Conservation (phyloP, 371 early-diverging fungal genomes). For the Actinomucor elegans region DNA sequence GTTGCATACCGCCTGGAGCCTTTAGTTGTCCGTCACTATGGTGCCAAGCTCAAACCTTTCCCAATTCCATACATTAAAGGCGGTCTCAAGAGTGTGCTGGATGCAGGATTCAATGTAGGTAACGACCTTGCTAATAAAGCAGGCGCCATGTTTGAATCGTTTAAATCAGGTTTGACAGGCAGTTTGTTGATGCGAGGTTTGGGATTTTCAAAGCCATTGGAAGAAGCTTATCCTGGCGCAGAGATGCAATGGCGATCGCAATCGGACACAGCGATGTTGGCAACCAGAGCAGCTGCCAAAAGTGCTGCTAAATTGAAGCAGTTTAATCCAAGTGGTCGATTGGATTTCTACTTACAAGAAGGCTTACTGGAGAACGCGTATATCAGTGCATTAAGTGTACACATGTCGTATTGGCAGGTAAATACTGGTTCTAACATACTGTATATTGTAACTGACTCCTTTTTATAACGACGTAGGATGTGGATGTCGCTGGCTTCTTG, state of each 20-base stretch:
- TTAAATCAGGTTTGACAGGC: conserved; percentile 58
- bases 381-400: conserved; percentile 70
- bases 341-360: conserved; percentile 81
- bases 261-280: conserved; percentile 21
- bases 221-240: neutral
- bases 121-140: conserved; percentile 70
- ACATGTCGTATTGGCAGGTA: conserved; percentile 79
- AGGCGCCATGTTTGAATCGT: conserved; percentile 66
- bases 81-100: conserved; percentile 69
- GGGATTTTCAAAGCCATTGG: conserved; percentile 33
- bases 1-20: conserved; percentile 77
- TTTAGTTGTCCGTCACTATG: conserved; percentile 55
- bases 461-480: no score
- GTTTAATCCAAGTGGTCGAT: conserved; percentile 66
- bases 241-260: conserved; percentile 19
- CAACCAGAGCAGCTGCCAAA: conserved; percentile 10
- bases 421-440: neutral
- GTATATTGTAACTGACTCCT: neutral
- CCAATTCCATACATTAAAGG: conserved; percentile 83
- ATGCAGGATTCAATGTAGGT: conserved; percentile 63
- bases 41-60: conserved; percentile 60
- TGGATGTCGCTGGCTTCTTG: conserved; percentile 67
- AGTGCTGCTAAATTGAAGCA: conserved; percentile 45
- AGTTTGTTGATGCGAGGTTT: conserved; percentile 57
- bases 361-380: conserved; percentile 81